Conservation (phyloP, 2,329 filamentous ascomycete species). For the Tricladium varicosporioides region DNA sequence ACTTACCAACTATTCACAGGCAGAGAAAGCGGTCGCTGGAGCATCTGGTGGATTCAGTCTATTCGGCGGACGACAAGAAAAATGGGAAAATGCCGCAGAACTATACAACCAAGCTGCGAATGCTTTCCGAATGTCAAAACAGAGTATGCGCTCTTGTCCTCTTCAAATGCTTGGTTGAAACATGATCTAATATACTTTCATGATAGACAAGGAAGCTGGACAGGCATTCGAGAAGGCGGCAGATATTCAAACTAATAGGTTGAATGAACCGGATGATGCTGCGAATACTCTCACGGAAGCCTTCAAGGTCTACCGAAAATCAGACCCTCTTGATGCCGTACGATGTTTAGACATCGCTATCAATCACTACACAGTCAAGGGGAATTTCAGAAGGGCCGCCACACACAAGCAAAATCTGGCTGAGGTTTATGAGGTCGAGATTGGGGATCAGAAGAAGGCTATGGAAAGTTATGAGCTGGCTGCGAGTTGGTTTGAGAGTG, state of each 20-base stretch:
- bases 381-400: constrained; percentile 87
- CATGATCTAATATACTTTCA: constrained; percentile 1
- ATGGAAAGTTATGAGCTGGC: constrained; percentile 82
- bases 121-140: constrained; percentile 84
- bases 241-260: constrained; percentile 72
- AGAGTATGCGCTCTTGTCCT: constrained; percentile 55
- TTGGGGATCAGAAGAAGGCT: constrained; percentile 75
- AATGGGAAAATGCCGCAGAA: constrained; percentile 86
- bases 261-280: constrained; percentile 90
- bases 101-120: constrained; percentile 87
- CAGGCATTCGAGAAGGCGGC: constrained; percentile 84
- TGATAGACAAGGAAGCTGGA: constrained; percentile 76
- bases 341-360: constrained; percentile 78
- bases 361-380: constrained; percentile 81
- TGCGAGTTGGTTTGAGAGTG: constrained; percentile 84
- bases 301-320: constrained; percentile 91
- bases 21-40: constrained; percentile 76
- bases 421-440: constrained; percentile 79
- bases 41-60: constrained; percentile 82
- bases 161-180: constrained; percentile 5
- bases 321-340: constrained; percentile 78
- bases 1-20: constrained; percentile 51
- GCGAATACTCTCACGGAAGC: constrained; percentile 87
- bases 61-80: constrained; percentile 84
- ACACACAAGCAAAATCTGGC: constrained; percentile 87